Conservation (phyloP, 768 basidiomycete genomes). For the Mycena chlorophos region DNA sequence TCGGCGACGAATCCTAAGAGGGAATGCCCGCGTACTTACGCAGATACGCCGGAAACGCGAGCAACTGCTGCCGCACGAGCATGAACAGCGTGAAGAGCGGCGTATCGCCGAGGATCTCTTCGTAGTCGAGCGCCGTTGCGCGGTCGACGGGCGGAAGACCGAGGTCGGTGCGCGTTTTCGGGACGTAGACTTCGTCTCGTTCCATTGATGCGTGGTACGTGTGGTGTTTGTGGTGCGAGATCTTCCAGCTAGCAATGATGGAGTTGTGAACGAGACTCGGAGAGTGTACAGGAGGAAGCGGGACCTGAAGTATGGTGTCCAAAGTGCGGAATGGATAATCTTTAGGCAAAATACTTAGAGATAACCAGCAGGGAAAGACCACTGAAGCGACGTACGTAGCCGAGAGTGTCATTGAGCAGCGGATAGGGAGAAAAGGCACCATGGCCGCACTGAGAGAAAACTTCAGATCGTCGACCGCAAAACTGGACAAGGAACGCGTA, state of each 20-base stretch:
- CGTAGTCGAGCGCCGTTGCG: slow-evolving; percentile 25
- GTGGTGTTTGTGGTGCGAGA: slow-evolving; percentile 55
- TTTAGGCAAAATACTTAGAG: slow-evolving; percentile 21
- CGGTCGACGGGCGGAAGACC: slow-evolving; percentile 46
- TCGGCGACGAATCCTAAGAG: slow-evolving; percentile 9
- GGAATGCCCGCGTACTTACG: slow-evolving; percentile 24
- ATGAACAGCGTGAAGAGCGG: slow-evolving; percentile 42
- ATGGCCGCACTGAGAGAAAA: slow-evolving; percentile 53
- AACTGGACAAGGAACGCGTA: slow-evolving; percentile 14
- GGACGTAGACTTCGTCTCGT: slow-evolving; percentile 59
- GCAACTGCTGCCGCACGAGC: slow-evolving; percentile 41
- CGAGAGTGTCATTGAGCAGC: slow-evolving; percentile 49
- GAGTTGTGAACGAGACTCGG: no score
- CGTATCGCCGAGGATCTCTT: slow-evolving; percentile 43
- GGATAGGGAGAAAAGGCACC: slow-evolving; percentile 54
- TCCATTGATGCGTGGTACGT: slow-evolving; percentile 54
- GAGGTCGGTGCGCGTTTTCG: slow-evolving; percentile 58
- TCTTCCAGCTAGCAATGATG: slow-evolving; percentile 42
- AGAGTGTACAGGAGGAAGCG: neutral
- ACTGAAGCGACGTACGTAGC: slow-evolving; percentile 42
- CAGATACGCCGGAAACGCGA: slow-evolving; percentile 47
- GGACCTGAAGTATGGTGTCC: slow-evolving; percentile 49
- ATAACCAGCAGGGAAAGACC: slow-evolving; percentile 5
- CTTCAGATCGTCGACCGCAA: slow-evolving; percentile 6
- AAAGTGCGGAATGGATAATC: slow-evolving; percentile 48